Evolutionary conservation across 2,329 filamentous ascomycete species (phyloP), one percentile per base, ranked within the genome.

Genomic region (Hymenoscyphus salicellus): DNA sequence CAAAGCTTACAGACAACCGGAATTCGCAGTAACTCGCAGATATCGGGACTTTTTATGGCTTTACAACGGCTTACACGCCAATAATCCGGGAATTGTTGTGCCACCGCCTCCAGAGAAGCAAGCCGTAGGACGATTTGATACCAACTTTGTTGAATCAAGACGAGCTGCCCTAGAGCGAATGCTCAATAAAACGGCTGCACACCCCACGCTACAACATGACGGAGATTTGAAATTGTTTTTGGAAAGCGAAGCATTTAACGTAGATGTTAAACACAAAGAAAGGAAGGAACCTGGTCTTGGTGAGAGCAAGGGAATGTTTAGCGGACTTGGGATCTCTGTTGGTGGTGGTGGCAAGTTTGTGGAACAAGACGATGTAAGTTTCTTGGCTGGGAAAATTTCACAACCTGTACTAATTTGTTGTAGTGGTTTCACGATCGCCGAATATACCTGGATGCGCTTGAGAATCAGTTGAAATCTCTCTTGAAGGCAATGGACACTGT

Each of bases 41-140:
- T 99, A 98, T 78, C 89, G 93, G 65, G 95, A 99, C 79, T 99
- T 99, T 77, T 82, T 99, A 61, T 99, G 95, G 95, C 87, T 99
- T 32, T 99, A 99, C 78, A 97, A 89, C 71, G 92, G 93, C 33
- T 83, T 99, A 66, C 95, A 98, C 76, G 89, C 88, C 67, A 99
- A 96, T 77, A 97, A 95, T 73, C 95, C 95, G 0, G 95, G 95
- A 64, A 89, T 97, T 43, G 93, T 99, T 33, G 92, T 99, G 14
- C 95, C 95, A 0, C 94, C 95, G 7, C 95, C 95, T 0, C 95
- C 95, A 0, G 95, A 99, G 80, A 99, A 99, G 81, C 95, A 99
- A 79, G 93, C 94, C 7, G 91, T 99, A 63, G 94, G 94, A 66
- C 88, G 95, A 46, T 99, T 99, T 75, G 94, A 99, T 78, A 91